phyloP scores from a whole-genome alignment of 1,284 basidiomycete genomes.

The Ceratobasidium theobromae region DNA sequence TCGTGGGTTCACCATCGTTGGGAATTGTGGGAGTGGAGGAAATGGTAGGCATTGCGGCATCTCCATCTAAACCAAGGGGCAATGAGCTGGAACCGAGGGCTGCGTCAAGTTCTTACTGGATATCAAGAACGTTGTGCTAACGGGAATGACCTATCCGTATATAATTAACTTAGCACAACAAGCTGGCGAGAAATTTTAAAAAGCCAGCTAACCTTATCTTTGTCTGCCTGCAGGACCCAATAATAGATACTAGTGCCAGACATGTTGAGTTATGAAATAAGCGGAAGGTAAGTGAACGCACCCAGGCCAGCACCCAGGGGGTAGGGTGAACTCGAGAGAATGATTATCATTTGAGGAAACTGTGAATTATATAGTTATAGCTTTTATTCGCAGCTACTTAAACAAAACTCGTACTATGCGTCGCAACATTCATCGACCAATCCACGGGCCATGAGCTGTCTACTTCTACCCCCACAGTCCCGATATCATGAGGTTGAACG shows the following conservation, averaged over 20 bases:
- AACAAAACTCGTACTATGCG: neutral
- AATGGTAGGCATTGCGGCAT: no score
- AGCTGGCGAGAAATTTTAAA: no score
- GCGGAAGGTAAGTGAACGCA: neutral
- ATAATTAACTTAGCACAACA: neutral
- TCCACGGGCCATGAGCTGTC: conserved; percentile 1
- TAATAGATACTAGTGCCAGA: neutral
- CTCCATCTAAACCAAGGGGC: neutral
- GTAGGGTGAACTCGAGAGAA: conserved; percentile 1
- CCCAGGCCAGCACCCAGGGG: neutral
- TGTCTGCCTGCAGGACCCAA: neutral
- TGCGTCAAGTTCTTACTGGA: neutral
- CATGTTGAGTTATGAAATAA: neutral
- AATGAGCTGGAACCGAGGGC: no score
- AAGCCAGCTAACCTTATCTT: no score
- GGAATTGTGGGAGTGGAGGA: no score
- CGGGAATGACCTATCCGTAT: neutral
- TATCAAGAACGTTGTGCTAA: neutral
- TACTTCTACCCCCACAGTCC: neutral
- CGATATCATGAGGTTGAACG: neutral
- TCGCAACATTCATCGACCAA: neutral
- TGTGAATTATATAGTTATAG: neutral
- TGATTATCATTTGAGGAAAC: conserved; percentile 1
- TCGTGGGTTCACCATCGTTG: neutral
- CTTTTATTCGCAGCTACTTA: neutral